Evolutionary conservation across 2,329 filamentous ascomycete genomes (phyloP).

Genomic region (Talaromyces sp.): DNA sequence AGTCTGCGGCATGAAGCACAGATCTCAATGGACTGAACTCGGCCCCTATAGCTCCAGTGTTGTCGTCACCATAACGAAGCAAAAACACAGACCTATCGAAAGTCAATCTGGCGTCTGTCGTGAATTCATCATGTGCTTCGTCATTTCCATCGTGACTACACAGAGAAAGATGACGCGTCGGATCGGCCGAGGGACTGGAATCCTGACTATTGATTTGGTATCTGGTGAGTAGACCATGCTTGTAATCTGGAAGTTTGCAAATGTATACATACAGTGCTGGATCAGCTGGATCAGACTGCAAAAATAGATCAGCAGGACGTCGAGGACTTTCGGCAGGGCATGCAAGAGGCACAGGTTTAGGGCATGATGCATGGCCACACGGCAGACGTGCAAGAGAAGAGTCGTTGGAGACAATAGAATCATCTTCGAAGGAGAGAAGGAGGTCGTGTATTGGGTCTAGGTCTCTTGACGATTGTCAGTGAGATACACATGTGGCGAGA

Average conservation of each 20-base stretch:
- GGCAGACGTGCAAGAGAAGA: not conserved
- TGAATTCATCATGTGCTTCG: not conserved
- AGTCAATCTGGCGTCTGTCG: not conserved
- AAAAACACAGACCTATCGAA: not conserved
- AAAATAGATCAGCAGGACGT: not conserved
- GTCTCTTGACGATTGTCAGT: not conserved
- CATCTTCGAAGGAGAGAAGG: conserved; percentile 3
- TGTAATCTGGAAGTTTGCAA: not conserved
- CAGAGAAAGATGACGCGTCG: not conserved
- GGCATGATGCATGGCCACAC: not conserved
- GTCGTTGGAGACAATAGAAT: not conserved
- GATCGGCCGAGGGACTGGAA: not conserved
- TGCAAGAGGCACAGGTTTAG: not conserved
- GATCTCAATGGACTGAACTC: not conserved
- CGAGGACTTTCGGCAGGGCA: not conserved
- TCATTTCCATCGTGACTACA: not conserved
- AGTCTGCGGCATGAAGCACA: not conserved
- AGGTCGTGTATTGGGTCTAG: conserved; percentile 4
- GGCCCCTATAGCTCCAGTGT: no score
- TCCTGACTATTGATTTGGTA: not conserved
- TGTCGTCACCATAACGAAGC: not conserved
- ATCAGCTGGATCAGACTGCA: not conserved
- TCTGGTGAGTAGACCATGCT: not conserved
- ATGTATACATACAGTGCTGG: not conserved
- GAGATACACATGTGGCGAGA: not conserved